Conservation (phyloP, 441 rosid genomes). For the Adansonia grandidieri region DNA sequence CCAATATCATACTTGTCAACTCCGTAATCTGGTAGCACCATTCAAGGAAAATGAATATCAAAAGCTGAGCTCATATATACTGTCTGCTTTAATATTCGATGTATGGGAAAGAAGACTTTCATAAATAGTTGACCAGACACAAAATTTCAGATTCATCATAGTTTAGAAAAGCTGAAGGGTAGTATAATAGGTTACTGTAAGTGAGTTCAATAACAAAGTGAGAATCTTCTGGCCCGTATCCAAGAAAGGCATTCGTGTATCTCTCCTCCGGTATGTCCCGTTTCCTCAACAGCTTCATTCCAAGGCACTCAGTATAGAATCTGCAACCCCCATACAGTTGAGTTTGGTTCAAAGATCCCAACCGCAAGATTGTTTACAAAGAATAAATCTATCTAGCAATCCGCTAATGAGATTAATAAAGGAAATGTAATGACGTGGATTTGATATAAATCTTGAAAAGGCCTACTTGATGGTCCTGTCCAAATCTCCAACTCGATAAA, state of each 20-base stretch:
- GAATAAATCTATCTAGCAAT: neutral
- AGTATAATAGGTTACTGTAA: conserved; percentile 45
- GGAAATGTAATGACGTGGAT: neutral
- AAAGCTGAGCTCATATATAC: neutral
- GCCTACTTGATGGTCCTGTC: conserved; percentile 86
- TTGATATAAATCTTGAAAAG: neutral
- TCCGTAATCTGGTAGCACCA: conserved; percentile 48
- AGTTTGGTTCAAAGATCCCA: neutral
- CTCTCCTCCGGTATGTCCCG: conserved; percentile 78
- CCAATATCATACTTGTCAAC: conserved; percentile 55
- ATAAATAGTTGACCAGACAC: neutral
- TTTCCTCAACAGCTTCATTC: conserved; percentile 72
- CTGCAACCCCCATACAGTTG: conserved; percentile 38
- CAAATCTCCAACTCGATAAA: conserved; percentile 94
- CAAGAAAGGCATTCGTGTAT: conserved; percentile 71
- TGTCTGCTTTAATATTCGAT: conserved; percentile 9
- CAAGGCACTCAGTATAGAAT: conserved; percentile 73
- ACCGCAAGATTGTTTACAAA: neutral
- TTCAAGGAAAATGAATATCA: conserved; percentile 14
- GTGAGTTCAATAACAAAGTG: conserved; percentile 69
- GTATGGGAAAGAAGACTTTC: neutral
- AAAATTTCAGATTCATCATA: neutral
- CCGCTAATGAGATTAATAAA: neutral
- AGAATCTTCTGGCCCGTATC: conserved; percentile 76
- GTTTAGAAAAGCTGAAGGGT: conserved; percentile 12